phyloP scores from a whole-genome alignment of 2,329 filamentous ascomycete genomes.

The Cladosporium velox region DNA sequence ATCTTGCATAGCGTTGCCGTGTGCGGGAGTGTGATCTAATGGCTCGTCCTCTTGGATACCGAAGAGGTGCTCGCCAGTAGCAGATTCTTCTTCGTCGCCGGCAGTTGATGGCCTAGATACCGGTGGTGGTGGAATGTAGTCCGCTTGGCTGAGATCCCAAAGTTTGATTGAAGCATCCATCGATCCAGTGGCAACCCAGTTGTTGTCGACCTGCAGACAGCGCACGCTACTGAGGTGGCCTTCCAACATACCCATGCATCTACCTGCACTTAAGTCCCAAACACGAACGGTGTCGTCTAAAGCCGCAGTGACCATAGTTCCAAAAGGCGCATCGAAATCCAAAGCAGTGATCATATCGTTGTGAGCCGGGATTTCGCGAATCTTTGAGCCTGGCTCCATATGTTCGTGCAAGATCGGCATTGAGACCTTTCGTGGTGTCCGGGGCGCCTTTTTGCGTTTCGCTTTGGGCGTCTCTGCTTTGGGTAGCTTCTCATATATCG shows the following conservation, averaged over 20 bases:
- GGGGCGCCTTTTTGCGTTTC: constrained; percentile 17
- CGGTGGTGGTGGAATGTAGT: constrained; percentile 69
- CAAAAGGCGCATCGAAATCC: constrained; percentile 97
- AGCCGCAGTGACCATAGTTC: constrained; percentile 87
- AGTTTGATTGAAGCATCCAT: constrained; percentile 92
- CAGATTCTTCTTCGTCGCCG: constrained; percentile 55
- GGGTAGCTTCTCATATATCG: constrained; percentile 91
- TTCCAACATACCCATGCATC: constrained; percentile 88
- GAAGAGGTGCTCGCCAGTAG: constrained; percentile 33
- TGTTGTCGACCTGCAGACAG: constrained; percentile 90
- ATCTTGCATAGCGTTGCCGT: constrained; percentile 76
- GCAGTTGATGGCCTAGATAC: constrained; percentile 43
- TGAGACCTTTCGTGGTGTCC: constrained; percentile 61
- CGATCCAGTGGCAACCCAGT: constrained; percentile 89
- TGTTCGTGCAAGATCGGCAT: constrained; percentile 97
- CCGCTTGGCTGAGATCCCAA: constrained; percentile 90
- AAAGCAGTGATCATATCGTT: constrained; percentile 83
- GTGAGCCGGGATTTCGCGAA: constrained; percentile 87
- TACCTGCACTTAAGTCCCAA: constrained; percentile 92
- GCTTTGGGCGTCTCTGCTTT: constrained; percentile 45
- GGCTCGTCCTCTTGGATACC: constrained; percentile 28
- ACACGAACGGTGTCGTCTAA: constrained; percentile 92
- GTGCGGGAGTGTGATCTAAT: constrained; percentile 20
- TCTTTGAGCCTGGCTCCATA: constrained; percentile 83
- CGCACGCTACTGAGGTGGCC: constrained; percentile 94